Evolutionary conservation across 1,139 yeast species (phyloP).

Genomic region (Entelexis sorbosivorans): DNA sequence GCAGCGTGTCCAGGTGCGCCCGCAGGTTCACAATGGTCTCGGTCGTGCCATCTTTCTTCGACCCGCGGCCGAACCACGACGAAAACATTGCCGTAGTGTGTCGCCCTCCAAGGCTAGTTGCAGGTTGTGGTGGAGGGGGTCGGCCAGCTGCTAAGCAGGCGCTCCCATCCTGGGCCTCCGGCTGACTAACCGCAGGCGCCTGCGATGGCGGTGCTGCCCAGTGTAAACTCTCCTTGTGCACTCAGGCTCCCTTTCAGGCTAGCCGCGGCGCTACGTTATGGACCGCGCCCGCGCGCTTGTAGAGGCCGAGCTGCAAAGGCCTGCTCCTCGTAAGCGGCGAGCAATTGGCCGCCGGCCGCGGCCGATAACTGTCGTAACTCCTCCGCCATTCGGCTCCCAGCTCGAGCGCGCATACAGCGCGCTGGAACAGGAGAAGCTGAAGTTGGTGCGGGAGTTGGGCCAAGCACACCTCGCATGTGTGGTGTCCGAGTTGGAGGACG

Average conservation of each 20-base stretch:
- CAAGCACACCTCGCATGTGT: neutral
- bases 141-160: neutral
- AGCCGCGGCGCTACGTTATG: no score
- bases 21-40: slow-evolving; percentile 84
- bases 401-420: neutral
- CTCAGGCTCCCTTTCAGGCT: no score
- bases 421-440: neutral
- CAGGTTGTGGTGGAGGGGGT: neutral
- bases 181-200: neutral
- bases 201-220: neutral
- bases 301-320: neutral
- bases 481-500: neutral
- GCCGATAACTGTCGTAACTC: neutral
- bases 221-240: no score
- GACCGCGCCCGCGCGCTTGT: neutral
- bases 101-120: neutral
- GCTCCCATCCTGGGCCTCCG: neutral
- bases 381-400: neutral
- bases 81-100: neutral
- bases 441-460: neutral
- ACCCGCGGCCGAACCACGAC: slow-evolving; percentile 40
- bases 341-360: neutral
- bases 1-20: slow-evolving; percentile 77
- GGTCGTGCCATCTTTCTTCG: slow-evolving; percentile 76
- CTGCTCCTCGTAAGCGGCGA: neutral